Evolutionary conservation across 2,329 filamentous ascomycete genomes (phyloP).

Genomic region (Aspergillus ochraceoroseus): DNA sequence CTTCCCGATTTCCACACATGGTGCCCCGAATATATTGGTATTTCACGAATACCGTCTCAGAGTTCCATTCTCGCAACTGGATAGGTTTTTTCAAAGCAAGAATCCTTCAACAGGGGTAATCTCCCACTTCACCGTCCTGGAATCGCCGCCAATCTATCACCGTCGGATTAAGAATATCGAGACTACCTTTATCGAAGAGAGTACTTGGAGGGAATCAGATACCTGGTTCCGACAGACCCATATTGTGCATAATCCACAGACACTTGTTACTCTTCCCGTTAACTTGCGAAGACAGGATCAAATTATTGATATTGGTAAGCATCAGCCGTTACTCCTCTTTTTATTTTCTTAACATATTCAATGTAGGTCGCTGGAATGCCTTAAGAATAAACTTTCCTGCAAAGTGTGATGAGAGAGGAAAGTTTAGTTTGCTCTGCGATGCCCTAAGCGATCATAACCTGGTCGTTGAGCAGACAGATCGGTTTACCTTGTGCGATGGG

Average conservation of each 20-base stretch:
- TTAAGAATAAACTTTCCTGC: slow-evolving; percentile 51
- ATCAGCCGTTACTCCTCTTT: neutral
- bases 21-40: slow-evolving; percentile 9
- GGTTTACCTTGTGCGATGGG: slow-evolving; percentile 41
- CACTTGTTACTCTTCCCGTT: slow-evolving; percentile 37
- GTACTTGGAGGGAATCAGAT: slow-evolving; percentile 53
- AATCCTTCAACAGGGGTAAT: slow-evolving; percentile 17
- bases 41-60: slow-evolving; percentile 41
- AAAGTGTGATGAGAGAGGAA: slow-evolving; percentile 23
- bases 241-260: slow-evolving; percentile 48
- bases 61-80: slow-evolving; percentile 45
- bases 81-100: slow-evolving; percentile 34
- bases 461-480: slow-evolving; percentile 41
- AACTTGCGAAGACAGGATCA: slow-evolving; percentile 48
- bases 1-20: slow-evolving; percentile 39
- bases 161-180: slow-evolving; percentile 34
- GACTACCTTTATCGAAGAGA: slow-evolving; percentile 41
- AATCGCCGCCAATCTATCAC: slow-evolving; percentile 46
- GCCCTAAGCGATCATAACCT: slow-evolving; percentile 72
- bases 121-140: slow-evolving; percentile 39
- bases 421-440: slow-evolving; percentile 45
- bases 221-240: slow-evolving; percentile 62
- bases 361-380: slow-evolving; percentile 57
- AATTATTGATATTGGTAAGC: slow-evolving; percentile 56
- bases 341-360: slow-evolving; percentile 6